phyloP scores from a whole-genome alignment of 257 asterid species.

The Primulina huaijiensis region DNA sequence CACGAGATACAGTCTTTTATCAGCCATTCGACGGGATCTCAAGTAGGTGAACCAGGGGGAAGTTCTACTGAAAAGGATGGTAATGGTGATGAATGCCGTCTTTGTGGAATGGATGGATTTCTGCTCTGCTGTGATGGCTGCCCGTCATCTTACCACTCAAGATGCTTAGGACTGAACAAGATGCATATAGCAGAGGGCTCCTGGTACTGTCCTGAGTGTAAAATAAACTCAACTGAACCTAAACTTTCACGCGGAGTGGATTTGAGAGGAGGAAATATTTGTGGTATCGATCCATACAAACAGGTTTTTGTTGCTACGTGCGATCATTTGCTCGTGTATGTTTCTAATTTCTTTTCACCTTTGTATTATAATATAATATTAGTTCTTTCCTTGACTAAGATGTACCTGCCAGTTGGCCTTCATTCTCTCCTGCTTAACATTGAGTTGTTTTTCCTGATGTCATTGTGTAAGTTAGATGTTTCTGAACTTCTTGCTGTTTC shows the following conservation, averaged over 20 bases:
- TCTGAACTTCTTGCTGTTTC: constrained; percentile 23
- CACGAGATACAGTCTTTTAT: constrained; percentile 31
- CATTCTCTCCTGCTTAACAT: constrained; percentile 15
- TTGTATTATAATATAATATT: constrained; percentile 12
- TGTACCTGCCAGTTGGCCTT: constrained; percentile 17
- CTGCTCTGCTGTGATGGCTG: constrained; percentile 90
- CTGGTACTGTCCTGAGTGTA: constrained; percentile 91
- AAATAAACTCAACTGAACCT: constrained; percentile 51
- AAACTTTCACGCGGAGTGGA: constrained; percentile 42
- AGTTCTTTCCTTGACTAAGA: constrained; percentile 17
- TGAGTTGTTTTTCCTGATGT: constrained; percentile 14
- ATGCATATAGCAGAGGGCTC: constrained; percentile 59
- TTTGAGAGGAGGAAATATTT: constrained; percentile 57
- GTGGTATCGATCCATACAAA: constrained; percentile 59
- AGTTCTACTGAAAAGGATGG: constrained; percentile 52
- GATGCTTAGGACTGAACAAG: constrained; percentile 81
- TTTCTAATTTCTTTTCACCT: constrained; percentile 27
- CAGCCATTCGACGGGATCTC: constrained; percentile 30
- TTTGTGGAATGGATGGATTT: constrained; percentile 88
- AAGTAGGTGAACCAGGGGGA: constrained; percentile 35
- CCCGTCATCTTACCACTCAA: constrained; percentile 72
- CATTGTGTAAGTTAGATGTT: constrained; percentile 16
- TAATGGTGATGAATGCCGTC: constrained; percentile 84
- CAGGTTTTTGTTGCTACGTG: constrained; percentile 68
- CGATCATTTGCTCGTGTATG: constrained; percentile 85